A percentile compares a stretch with the other conserved stretches of the same genome.
Evolutionary conservation across 306 rosid genomes (phyloP).

Genomic region (Sphenostylis stenocarpa): DNA sequence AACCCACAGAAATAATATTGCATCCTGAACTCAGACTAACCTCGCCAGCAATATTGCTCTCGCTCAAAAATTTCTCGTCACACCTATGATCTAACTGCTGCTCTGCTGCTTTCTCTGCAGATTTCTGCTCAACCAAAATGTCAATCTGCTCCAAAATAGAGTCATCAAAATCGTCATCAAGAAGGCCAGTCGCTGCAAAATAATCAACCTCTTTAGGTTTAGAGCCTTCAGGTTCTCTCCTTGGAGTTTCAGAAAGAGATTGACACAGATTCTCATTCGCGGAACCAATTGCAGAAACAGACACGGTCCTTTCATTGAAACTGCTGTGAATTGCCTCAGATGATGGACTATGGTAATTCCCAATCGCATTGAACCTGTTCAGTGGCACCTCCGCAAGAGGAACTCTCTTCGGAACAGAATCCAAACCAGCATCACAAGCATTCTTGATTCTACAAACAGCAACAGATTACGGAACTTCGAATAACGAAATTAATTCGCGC

Average conservation of each 20-base stretch:
- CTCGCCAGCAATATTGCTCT: conserved; percentile 23
- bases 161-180: conserved; percentile 72
- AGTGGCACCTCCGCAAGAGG: conserved; percentile 57
- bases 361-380: conserved; percentile 33
- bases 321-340: neutral
- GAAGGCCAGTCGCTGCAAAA: conserved; percentile 34
- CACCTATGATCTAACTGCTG: conserved; percentile 18
- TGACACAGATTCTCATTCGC: conserved; percentile 28
- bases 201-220: conserved; percentile 29
- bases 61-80: conserved; percentile 11
- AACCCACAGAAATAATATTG: conserved; percentile 8
- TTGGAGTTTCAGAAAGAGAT: conserved; percentile 52
- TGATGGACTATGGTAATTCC: neutral
- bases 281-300: conserved; percentile 1
- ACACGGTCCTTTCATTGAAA: neutral
- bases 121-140: conserved; percentile 57
- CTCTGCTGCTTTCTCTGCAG: conserved; percentile 38
- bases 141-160: conserved; percentile 69
- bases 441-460: conserved; percentile 40
- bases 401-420: conserved; percentile 41
- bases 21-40: conserved; percentile 18
- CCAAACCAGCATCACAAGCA: conserved; percentile 34
- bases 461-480: neutral
- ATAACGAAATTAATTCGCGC: neutral
- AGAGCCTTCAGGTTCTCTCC: conserved; percentile 37